These are phyloP conservation scores for Amaranthus palmeri DNA, from an alignment of 148 eudicot species.

Conservation along the genomic window DNA sequence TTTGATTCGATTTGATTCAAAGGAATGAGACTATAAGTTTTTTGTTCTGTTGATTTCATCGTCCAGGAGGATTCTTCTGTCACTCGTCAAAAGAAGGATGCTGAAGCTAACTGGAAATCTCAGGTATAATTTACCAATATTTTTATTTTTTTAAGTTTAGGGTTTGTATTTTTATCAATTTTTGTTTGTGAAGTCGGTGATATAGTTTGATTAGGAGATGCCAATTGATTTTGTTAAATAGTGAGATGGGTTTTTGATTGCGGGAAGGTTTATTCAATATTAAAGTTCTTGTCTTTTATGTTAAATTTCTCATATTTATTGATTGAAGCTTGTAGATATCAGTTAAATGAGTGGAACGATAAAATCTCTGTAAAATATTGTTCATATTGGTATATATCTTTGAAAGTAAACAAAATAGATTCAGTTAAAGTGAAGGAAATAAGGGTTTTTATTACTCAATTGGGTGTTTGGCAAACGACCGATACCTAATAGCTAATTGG, in stretches of 20 bases:
- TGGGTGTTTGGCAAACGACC: too few relatives aligned
- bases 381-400: too few relatives aligned
- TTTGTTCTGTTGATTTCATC: conserved; percentile 10
- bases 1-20: conserved; percentile 10
- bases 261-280: not conserved
- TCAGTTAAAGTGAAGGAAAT: too few relatives aligned
- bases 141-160: not conserved
- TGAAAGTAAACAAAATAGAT: too few relatives aligned
- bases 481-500: too few relatives aligned
- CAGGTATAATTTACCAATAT: conserved; percentile 40
- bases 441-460: too few relatives aligned
- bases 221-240: not conserved
- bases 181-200: not conserved
- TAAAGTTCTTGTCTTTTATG: not conserved
- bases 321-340: too few relatives aligned
- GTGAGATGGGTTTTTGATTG: not conserved
- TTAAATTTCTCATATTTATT: not conserved
- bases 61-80: conserved; percentile 74
- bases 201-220: not conserved
- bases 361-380: too few relatives aligned
- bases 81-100: conserved; percentile 77
- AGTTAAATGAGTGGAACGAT: too few relatives aligned
- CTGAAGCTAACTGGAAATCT: conserved; percentile 88
- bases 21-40: conserved; percentile 6
- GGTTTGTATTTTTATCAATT: not conserved